A percentile compares a stretch with the other conserved stretches of the same genome.
Evolutionary conservation across 2,329 filamentous ascomycete species (phyloP).

Genomic region (Penicillium sp.): DNA sequence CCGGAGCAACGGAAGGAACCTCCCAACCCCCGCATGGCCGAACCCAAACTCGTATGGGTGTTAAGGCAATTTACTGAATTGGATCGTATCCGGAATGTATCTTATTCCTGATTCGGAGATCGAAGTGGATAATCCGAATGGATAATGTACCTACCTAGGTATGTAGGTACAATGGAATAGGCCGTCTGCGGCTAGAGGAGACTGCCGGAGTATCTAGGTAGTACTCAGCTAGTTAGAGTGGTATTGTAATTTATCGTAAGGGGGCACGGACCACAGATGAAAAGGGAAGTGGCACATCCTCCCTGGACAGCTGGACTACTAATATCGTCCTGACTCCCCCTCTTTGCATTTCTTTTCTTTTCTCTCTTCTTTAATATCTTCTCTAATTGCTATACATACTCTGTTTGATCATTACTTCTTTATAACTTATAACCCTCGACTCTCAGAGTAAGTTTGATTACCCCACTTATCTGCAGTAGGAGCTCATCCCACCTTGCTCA

Average conservation of each 20-base stretch:
- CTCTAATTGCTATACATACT: neutral
- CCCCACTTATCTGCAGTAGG: neutral
- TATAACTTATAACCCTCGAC: neutral
- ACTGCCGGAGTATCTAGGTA: too few relatives aligned
- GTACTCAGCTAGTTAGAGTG: neutral
- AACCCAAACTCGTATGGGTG: slow-evolving; percentile 17
- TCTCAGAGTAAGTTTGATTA: neutral
- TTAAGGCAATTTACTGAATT: neutral
- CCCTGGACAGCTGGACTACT: slow-evolving; percentile 6
- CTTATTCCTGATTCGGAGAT: neutral
- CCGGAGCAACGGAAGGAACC: slow-evolving; percentile 36
- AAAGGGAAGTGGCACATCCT: slow-evolving; percentile 6
- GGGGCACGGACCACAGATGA: slow-evolving; percentile 1
- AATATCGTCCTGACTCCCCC: slow-evolving; percentile 9
- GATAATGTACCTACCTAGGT: neutral
- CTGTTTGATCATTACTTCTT: neutral
- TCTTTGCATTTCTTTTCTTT: slow-evolving; percentile 3
- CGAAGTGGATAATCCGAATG: neutral
- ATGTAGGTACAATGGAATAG: too few relatives aligned
- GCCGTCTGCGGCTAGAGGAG: neutral
- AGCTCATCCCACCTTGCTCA: slow-evolving; percentile 2
- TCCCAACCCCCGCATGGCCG: slow-evolving; percentile 35
- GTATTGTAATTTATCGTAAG: slow-evolving; percentile 2
- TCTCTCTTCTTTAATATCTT: neutral
- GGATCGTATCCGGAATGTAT: neutral